These are phyloP conservation scores for Nitzschia sp. DNA, from an alignment of 108 stramenopile species.

Conservation along the genomic window DNA sequence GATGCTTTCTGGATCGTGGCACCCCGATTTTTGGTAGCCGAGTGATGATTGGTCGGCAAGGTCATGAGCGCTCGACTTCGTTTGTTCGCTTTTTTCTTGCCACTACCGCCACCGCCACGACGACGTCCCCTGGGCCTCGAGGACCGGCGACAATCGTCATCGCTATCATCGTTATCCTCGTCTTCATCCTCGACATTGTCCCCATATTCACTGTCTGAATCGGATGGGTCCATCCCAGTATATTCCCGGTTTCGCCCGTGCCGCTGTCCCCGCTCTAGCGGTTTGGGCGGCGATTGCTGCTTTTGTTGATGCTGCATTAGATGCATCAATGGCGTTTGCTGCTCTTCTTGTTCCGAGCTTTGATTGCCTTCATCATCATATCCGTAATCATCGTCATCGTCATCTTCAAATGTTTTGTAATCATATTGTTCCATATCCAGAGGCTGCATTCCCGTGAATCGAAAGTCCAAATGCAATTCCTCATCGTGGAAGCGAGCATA, in stretches of 20 bases:
- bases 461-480: conserved; percentile 31
- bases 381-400: conserved; percentile 9
- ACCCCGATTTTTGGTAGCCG: no score
- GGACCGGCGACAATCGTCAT: neutral
- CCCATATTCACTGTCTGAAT: conserved; percentile 23
- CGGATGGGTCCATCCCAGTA: neutral
- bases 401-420: neutral
- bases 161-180: conserved; percentile 11
- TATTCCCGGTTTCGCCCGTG: neutral
- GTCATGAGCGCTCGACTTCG: no score
- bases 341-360: neutral
- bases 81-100: neutral
- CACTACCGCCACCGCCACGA: neutral
- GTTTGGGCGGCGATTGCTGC: neutral
- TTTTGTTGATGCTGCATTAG: neutral
- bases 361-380: conserved; percentile 1
- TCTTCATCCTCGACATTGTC: conserved; percentile 21
- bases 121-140: neutral
- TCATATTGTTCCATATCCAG: conserved; percentile 6
- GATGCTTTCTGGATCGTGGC: no score
- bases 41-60: no score
- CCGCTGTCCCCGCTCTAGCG: neutral
- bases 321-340: neutral
- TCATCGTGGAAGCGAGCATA: conserved; percentile 36
- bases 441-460: conserved; percentile 27